Evolutionary conservation across 345 rosid species (phyloP).

Genomic region (Euphorbia pulcherrima): DNA sequence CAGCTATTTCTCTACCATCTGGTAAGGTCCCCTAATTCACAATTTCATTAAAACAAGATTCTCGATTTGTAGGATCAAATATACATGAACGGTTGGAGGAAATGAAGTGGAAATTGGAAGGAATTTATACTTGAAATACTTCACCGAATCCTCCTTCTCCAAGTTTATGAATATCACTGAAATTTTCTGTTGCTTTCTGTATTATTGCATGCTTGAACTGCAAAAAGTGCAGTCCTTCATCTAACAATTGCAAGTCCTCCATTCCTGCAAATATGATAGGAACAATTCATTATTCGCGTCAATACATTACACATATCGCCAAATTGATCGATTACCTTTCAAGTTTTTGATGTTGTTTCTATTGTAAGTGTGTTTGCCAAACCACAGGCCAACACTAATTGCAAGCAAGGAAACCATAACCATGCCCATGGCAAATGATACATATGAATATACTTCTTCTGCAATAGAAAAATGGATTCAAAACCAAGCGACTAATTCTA

Average conservation of each 20-base stretch:
- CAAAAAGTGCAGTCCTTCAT: constrained; percentile 33
- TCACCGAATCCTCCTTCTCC: constrained; percentile 59
- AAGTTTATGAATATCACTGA: constrained; percentile 37
- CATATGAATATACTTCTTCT: constrained; percentile 12
- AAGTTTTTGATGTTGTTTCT: background rate
- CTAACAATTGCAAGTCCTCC: constrained; percentile 21
- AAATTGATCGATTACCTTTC: constrained; percentile 9
- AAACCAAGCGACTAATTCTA: no score
- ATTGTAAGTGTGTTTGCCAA: constrained; percentile 23
- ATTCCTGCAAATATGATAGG: constrained; percentile 14
- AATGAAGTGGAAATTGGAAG: background rate
- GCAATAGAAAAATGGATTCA: constrained; percentile 4
- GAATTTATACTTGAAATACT: constrained; percentile 41
- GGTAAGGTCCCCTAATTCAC: constrained; percentile 47
- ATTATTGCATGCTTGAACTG: constrained; percentile 48
- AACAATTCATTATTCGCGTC: background rate
- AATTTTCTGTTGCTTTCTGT: constrained; percentile 41
- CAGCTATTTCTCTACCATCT: constrained; percentile 67
- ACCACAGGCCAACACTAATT: constrained; percentile 23
- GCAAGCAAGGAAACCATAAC: constrained; percentile 19
- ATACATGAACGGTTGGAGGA: background rate
- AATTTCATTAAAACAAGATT: background rate
- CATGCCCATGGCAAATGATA: background rate
- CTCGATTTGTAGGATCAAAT: background rate
- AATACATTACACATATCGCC: background rate